Evolutionary conservation across 306 rosid species (phyloP).

Genomic region (Cercis canadensis): DNA sequence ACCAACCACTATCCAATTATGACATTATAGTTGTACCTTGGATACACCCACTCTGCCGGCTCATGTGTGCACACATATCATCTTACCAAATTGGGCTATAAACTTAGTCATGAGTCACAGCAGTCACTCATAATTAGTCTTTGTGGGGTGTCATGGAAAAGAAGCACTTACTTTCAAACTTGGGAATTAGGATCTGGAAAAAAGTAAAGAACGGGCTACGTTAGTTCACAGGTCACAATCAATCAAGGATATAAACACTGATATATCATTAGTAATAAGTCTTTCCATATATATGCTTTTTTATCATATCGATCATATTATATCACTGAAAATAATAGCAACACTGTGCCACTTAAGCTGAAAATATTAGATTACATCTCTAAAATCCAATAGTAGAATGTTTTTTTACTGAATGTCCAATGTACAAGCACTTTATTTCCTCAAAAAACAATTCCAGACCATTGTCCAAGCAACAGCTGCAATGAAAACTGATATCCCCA

Average conservation of each 20-base stretch:
- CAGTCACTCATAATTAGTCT: conserved; percentile 33
- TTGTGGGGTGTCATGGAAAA: conserved; percentile 27
- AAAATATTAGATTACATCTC: conserved; percentile 64
- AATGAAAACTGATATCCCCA: too few relatives aligned
- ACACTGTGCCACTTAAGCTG: conserved; percentile 40
- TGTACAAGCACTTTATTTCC: conserved; percentile 63
- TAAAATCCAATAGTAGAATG: conserved; percentile 47
- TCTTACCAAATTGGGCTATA: conserved; percentile 38
- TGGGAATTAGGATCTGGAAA: conserved; percentile 22
- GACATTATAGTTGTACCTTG: not conserved
- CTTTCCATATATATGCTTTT: conserved; percentile 31
- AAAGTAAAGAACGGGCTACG: conserved; percentile 58
- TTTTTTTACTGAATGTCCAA: conserved; percentile 52
- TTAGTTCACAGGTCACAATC: conserved; percentile 54
- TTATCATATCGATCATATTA: conserved; percentile 38
- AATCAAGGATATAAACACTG: too few relatives aligned
- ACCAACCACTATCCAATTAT: conserved; percentile 33
- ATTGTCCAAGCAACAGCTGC: too few relatives aligned
- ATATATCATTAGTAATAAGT: too few relatives aligned
- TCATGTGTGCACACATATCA: conserved; percentile 10
- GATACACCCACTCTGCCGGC: conserved; percentile 28
- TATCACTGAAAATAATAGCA: conserved; percentile 31
- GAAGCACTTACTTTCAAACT: conserved; percentile 41
- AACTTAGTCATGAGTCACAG: conserved; percentile 24
- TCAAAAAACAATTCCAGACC: conserved; percentile 27